These are phyloP conservation scores for Fraxinus platypoda DNA, from an alignment of 305 asterid genomes.

Conservation along the genomic window DNA sequence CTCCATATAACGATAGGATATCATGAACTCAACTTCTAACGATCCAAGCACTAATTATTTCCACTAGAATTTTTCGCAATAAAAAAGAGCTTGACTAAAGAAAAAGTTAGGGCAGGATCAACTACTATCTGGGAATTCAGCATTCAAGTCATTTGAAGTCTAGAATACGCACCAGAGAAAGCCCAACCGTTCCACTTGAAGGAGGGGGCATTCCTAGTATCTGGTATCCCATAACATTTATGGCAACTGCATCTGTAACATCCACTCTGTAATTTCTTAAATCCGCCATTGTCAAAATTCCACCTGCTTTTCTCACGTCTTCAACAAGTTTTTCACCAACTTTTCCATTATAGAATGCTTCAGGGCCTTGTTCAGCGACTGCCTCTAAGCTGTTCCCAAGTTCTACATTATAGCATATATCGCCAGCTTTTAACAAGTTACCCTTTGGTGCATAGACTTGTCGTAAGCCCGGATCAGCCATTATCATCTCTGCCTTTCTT, in stretches of 20 bases:
- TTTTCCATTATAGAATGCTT: slow-evolving; percentile 62
- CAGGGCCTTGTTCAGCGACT: slow-evolving; percentile 69
- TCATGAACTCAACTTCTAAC: not conserved
- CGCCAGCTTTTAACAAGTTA: slow-evolving; percentile 58
- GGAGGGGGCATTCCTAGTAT: slow-evolving; percentile 96
- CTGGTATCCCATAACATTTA: slow-evolving; percentile 63
- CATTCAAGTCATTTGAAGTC: not conserved
- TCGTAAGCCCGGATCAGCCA: slow-evolving; percentile 59
- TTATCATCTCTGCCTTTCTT: slow-evolving; percentile 27
- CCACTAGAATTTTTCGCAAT: not conserved
- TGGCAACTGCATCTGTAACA: slow-evolving; percentile 48
- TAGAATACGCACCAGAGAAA: slow-evolving; percentile 60
- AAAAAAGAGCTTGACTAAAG: not conserved
- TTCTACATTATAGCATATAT: slow-evolving; percentile 64
- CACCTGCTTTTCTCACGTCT: slow-evolving; percentile 56
- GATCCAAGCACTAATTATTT: not conserved
- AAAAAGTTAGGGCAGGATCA: not conserved
- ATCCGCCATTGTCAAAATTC: slow-evolving; percentile 73
- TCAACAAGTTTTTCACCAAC: slow-evolving; percentile 56
- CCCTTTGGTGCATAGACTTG: slow-evolving; percentile 68
- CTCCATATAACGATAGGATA: not conserved
- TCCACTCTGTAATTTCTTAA: slow-evolving; percentile 56
- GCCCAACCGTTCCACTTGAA: slow-evolving; percentile 77
- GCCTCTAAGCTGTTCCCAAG: slow-evolving; percentile 66
- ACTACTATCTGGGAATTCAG: not conserved